These are phyloP conservation scores for Aspergillus fumigatiaffinis DNA, from an alignment of 2,329 filamentous ascomycete genomes.

Conservation along the genomic window DNA sequence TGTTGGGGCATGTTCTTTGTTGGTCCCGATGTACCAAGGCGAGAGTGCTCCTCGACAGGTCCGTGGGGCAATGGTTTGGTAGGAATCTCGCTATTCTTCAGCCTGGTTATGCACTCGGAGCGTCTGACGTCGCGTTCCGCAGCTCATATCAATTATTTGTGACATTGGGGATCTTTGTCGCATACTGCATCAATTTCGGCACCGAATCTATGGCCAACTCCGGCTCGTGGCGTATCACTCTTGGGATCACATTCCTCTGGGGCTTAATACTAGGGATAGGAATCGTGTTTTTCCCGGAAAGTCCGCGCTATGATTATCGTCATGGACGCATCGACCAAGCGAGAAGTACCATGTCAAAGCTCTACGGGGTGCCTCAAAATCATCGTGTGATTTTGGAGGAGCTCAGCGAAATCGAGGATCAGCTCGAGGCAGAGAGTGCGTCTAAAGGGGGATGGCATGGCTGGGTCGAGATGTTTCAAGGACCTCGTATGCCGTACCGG, in stretches of 20 bases:
- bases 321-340: conserved; percentile 50
- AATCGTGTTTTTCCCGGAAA: conserved; percentile 54
- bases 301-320: conserved; percentile 57
- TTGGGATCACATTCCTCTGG: conserved; percentile 57
- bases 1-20: conserved; percentile 39
- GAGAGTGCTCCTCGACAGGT: conserved; percentile 44
- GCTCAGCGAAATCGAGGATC: conserved; percentile 53
- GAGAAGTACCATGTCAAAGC: conserved; percentile 48
- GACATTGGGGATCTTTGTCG: conserved; percentile 44
- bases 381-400: conserved; percentile 50
- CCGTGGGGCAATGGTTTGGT: conserved; percentile 25
- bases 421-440: conserved; percentile 49
- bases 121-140: neutral
- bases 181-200: conserved; percentile 46
- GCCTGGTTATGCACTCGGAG: conserved; percentile 15
- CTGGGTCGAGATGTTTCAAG: conserved; percentile 38
- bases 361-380: conserved; percentile 51
- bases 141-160: conserved; percentile 47
- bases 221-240: conserved; percentile 46
- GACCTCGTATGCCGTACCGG: conserved; percentile 42
- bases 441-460: conserved; percentile 20
- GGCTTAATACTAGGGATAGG: conserved; percentile 51
- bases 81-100: conserved; percentile 18
- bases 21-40: conserved; percentile 46
- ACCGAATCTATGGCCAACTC: conserved; percentile 35